Evolutionary conservation across 1,139 yeast genomes (phyloP).

Genomic region (Pichia inconspicua): DNA sequence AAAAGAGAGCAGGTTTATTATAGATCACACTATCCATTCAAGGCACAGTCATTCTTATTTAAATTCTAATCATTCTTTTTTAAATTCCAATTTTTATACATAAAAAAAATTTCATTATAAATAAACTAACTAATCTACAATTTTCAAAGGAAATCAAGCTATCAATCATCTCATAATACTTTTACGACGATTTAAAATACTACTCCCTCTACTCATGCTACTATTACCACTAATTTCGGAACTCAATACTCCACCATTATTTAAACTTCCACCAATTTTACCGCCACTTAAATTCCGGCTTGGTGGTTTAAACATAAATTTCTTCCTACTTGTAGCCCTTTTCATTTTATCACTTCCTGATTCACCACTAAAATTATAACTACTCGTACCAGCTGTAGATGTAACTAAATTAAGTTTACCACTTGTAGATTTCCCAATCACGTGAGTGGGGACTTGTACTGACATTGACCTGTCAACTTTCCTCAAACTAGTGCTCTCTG

Average conservation of each 20-base stretch:
- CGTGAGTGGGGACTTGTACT: background rate
- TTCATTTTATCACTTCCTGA: background rate
- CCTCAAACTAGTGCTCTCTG: slow-evolving; percentile 8
- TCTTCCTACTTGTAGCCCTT: background rate
- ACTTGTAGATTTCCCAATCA: background rate
- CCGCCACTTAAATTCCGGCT: slow-evolving; percentile 1
- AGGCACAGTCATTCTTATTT: background rate
- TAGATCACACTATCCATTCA: slow-evolving; percentile 19
- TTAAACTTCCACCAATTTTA: background rate
- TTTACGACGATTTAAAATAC: background rate
- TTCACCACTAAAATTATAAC: background rate
- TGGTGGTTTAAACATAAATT: slow-evolving; percentile 4
- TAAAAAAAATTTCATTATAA: too few relatives aligned
- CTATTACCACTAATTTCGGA: background rate
- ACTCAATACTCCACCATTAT: background rate
- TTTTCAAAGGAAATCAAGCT: too few relatives aligned
- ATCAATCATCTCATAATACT: background rate
- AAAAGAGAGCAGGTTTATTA: slow-evolving; percentile 66
- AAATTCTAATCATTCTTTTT: background rate
- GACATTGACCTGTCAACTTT: slow-evolving; percentile 4
- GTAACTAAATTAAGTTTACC: background rate
- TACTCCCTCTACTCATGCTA: background rate
- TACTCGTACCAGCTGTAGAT: background rate
- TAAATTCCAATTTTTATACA: background rate
- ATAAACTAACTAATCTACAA: too few relatives aligned